Evolutionary conservation across 2,329 filamentous ascomycete genomes (phyloP).

Genomic region (Tolypocladium sp.): DNA sequence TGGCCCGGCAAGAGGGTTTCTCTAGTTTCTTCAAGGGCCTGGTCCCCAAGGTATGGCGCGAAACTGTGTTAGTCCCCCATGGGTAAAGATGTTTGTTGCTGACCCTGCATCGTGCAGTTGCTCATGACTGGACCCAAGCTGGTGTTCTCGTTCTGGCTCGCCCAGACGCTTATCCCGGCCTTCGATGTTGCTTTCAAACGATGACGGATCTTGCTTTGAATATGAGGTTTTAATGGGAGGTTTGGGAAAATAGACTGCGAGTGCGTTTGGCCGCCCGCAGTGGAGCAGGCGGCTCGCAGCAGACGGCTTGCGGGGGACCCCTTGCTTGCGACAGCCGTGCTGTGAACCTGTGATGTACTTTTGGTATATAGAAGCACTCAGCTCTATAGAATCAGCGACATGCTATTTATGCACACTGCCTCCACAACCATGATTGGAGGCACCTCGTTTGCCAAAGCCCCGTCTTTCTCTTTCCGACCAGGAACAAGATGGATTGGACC

Average conservation of each 20-base stretch:
- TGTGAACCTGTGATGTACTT: conserved; percentile 3
- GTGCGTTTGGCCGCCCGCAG: neutral
- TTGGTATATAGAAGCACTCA: conserved; percentile 13
- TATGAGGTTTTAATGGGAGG: neutral
- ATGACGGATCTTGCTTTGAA: conserved; percentile 16
- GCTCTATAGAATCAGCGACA: conserved; percentile 8
- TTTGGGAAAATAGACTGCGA: neutral
- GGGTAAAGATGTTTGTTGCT: conserved; percentile 8
- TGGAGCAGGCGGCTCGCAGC: neutral
- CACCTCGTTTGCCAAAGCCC: too few species aligned
- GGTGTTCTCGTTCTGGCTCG: conserved; percentile 99
- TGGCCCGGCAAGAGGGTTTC: conserved; percentile 83
- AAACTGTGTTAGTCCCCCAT: neutral
- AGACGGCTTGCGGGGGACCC: neutral
- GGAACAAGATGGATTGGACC: neutral
- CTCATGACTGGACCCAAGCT: conserved; percentile 99
- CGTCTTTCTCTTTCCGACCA: too few species aligned
- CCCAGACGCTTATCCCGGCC: conserved; percentile 92
- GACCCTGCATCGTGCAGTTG: conserved; percentile 40
- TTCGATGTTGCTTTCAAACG: conserved; percentile 52
- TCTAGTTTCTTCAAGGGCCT: conserved; percentile 95
- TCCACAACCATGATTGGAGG: neutral
- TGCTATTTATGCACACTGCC: neutral
- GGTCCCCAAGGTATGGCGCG: conserved; percentile 63
- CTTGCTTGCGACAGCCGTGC: neutral